Evolutionary conservation across 768 basidiomycete genomes (phyloP), one percentile per base, ranked within the genome.

Genomic region (Pisolithus microcarpus): DNA sequence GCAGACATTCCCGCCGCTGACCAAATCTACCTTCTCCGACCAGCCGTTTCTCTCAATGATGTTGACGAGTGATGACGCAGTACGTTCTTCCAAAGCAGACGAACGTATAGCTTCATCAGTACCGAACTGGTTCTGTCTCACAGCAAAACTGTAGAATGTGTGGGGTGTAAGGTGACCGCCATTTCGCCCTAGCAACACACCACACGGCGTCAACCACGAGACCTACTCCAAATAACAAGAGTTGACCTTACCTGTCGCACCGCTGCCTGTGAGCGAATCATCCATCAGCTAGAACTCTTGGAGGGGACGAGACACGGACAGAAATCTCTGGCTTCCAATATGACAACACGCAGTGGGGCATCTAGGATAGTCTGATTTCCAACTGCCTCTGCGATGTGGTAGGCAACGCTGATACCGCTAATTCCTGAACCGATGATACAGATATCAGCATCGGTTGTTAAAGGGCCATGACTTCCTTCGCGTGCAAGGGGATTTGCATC

Each of bases 291-390:
- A 39, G 24, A 51, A 52, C 6, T 51, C 15, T 26, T 43, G 11
- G 9, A 10, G 26, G 43, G 28, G 18, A 7, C 6, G 28, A 16
- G 24, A 28, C 19, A 73, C 87, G 69, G 21, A 91, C 91, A 87
- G 65, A 93, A 85, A 60, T 90, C 85, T 58, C 93, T 72, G 4
- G 91, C 93, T 61, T 95, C 92, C 8, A 96, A 65, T 11, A 94
- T 70, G 16, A 83, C 80, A 0, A 84, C 73, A 28, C 70, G 80
- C 40, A 79, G 54, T 16, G 72, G 59, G 38, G 56, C 57, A 31
- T 53, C 49, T 36, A 44, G 42, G 21, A 36, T 8, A 15, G 16
- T 24, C 19, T 7, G 1, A 37, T 61, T 54, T 38, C 52, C 57
- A 42, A 64, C 46, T 7, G 58, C 56, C 46, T 72, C 70, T 3